Base-by-base conservation (phyloP, 768 basidiomycete species). In the Lactifluus rugatus region DNA sequence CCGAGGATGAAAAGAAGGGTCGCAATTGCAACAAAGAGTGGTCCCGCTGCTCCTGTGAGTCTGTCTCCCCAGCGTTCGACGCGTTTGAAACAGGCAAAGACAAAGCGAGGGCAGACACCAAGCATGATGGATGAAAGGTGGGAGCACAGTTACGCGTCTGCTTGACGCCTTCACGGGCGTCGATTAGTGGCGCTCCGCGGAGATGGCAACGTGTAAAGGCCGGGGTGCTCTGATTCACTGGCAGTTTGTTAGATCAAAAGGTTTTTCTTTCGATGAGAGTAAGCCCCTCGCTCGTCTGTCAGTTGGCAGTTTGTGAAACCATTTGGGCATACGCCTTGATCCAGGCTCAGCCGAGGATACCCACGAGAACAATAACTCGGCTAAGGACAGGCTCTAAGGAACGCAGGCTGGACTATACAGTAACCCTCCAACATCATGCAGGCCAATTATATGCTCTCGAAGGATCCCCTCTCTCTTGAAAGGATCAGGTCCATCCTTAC, bases 31-130 rank as follows among this genome's bases (percentile, higher is more conserved):
- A 98, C 82, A 68, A 98, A 98, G 66, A 87, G 81, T 0, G 93
- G 95, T 0, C 95, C 95, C 31, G 90, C 93, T 52, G 89, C 87
- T 53, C 93, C 92, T 0, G 92, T 96, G 39, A 95, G 65, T 63
- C 78, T 75, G 70, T 96, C 91, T 5, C 81, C 94, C 49, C 74
- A 70, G 53, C 82, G 73, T 73, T 97, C 93, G 13, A 94, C 68
- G 14, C 69, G 70, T 67, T 75, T 82, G 73, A 83, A 85, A 67
- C 84, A 85, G 31, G 75, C 72, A 63, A 84, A 85, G 60, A 80
- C 78, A 45, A 52, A 53, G 32, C 19, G 49, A 17, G 61, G 48
- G 50, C 53, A 48, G 16, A 53, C 34, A 36, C 36, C 6, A 2
- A 61, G 56, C 62, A 62, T 62, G 59, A 19, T 11, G 34, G 41